These are phyloP conservation scores for Cryptosporidium viatorum DNA, from an alignment of 169 alveolate species.

Conservation along the genomic window DNA sequence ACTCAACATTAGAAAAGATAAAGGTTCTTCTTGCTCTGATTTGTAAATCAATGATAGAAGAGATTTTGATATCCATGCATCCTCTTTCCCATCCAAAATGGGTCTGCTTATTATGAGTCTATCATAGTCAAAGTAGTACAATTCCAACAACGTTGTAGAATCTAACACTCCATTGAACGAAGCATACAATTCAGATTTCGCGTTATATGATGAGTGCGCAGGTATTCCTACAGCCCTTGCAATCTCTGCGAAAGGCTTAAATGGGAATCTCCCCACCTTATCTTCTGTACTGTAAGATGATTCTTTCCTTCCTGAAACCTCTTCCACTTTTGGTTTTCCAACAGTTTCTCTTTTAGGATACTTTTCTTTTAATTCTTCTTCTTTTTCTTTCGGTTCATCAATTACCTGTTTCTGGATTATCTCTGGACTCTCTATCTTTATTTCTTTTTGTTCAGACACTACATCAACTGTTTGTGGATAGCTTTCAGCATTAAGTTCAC, in stretches of 20 bases:
- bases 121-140: conserved; percentile 56
- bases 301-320: not conserved
- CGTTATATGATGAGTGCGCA: conserved; percentile 17
- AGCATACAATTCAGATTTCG: not conserved
- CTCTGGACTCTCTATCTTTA: not conserved
- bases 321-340: not conserved
- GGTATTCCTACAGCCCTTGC: conserved; percentile 76
- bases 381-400: not conserved
- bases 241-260: conserved; percentile 66
- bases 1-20: conserved; percentile 34
- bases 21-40: conserved; percentile 26
- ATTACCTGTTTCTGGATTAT: not conserved
- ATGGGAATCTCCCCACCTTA: not conserved
- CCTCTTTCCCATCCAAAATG: not conserved
- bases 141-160: conserved; percentile 27
- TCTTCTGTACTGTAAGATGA: not conserved
- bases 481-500: not conserved
- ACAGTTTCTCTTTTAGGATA: not conserved
- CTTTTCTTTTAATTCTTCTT: not conserved
- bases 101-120: not conserved
- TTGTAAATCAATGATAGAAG: conserved; percentile 10
- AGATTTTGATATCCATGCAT: conserved; percentile 56
- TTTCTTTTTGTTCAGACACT: not conserved
- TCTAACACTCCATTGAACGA: conserved; percentile 36
- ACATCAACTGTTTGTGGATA: not conserved